phyloP scores from a whole-genome alignment of 805 yeast species.

The Clavispora vitiphila region DNA sequence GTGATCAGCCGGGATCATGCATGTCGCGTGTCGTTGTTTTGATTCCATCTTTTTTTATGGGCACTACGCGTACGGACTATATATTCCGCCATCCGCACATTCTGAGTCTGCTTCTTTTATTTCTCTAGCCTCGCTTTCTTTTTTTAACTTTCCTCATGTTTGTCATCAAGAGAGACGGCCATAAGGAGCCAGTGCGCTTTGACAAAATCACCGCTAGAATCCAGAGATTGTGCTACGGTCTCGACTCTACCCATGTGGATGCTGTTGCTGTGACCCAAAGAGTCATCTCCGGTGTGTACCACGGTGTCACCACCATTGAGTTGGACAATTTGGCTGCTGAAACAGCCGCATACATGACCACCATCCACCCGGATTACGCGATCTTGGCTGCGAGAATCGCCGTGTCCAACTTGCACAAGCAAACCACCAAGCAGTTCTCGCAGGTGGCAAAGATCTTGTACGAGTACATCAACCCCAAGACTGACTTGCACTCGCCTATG shows the following conservation, averaged over 20 bases:
- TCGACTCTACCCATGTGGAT: conserved; percentile 87
- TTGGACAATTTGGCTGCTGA: conserved; percentile 73
- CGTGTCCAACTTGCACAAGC: conserved; percentile 89
- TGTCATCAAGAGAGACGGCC: conserved; percentile 90
- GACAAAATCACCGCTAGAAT: conserved; percentile 93
- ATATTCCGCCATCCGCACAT: conserved; percentile 3
- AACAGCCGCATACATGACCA: conserved; percentile 96
- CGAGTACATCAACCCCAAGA: conserved; percentile 76
- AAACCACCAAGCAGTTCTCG: conserved; percentile 82
- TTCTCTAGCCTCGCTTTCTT: not conserved
- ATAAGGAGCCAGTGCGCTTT: conserved; percentile 88
- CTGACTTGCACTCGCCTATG: conserved; percentile 50
- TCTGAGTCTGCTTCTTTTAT: not conserved
- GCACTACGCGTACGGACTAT: conserved; percentile 10
- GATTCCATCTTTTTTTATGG: conserved; percentile 3
- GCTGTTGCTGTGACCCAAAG: conserved; percentile 95
- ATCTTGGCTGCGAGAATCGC: conserved; percentile 94
- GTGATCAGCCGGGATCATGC: conserved; percentile 1
- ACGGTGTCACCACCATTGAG: conserved; percentile 93
- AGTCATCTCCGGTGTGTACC: conserved; percentile 93
- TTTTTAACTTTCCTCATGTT: conserved; percentile 44
- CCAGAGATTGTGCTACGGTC: conserved; percentile 89
- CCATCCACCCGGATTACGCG: conserved; percentile 97
- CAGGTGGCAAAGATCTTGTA: conserved; percentile 70
- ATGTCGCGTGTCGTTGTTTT: conserved; percentile 6